Conservation (phyloP, 1,284 basidiomycete species). For the Tilletiopsis washingtonensis region DNA sequence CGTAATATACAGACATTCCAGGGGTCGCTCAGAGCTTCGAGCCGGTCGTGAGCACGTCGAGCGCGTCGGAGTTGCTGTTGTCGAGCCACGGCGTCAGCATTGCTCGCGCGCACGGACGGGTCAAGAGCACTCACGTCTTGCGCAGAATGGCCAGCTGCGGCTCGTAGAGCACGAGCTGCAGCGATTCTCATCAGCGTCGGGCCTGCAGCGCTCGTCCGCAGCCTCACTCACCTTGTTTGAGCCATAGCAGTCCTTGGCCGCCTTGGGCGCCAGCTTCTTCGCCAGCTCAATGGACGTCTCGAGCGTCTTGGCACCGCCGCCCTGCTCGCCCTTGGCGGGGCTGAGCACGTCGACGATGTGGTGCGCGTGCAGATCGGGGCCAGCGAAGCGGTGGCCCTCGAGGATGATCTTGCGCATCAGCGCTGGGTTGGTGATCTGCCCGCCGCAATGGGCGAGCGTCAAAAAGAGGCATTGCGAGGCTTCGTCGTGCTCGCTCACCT, state of each 20-base stretch:
- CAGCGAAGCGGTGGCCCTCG: slow-evolving; percentile 73
- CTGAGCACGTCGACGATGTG: slow-evolving; percentile 62
- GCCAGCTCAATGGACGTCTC: slow-evolving; percentile 50
- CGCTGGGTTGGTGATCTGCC: slow-evolving; percentile 55
- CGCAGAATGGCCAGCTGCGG: slow-evolving; percentile 13
- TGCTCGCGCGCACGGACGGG: too few relatives aligned
- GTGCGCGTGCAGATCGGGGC: slow-evolving; percentile 60
- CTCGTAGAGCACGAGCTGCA: slow-evolving; percentile 42
- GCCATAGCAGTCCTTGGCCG: slow-evolving; percentile 52
- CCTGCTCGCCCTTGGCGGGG: slow-evolving; percentile 54
- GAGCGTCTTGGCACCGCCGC: slow-evolving; percentile 57
- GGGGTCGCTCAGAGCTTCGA: too few relatives aligned
- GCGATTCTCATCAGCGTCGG: too few relatives aligned
- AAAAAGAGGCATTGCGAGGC: too few relatives aligned
- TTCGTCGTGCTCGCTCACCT: too few relatives aligned
- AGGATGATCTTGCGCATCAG: slow-evolving; percentile 68
- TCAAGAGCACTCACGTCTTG: slow-evolving; percentile 7
- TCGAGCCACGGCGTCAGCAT: too few relatives aligned
- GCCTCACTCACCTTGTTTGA: slow-evolving; percentile 51
- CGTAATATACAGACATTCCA: too few relatives aligned
- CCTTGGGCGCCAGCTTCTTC: slow-evolving; percentile 47
- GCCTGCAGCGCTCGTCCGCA: too few relatives aligned
- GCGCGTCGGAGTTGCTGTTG: too few relatives aligned
- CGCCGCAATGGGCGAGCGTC: too few relatives aligned
- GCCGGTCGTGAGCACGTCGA: too few relatives aligned